phyloP scores from a whole-genome alignment of 176 grass and related monocot genomes.

The Cenchrus fungigraminus region DNA sequence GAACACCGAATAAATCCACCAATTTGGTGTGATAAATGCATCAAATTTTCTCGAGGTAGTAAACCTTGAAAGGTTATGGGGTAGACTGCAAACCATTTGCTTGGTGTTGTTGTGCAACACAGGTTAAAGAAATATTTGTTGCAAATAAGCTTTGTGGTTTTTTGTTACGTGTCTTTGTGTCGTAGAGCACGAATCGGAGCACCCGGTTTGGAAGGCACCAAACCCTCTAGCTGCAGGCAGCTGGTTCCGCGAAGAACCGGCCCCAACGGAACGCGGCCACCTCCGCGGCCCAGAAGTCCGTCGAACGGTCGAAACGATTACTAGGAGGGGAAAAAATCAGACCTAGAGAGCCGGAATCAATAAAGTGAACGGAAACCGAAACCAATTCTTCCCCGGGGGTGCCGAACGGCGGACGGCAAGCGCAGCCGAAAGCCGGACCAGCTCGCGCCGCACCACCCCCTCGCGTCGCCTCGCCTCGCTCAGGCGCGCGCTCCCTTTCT shows the following conservation, averaged over 20 bases:
- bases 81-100: no score
- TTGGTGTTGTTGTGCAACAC: no score
- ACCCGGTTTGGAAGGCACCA: not conserved
- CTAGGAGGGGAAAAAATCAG: not conserved
- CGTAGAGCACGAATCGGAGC: no score
- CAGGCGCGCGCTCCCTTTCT: not conserved
- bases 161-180: no score
- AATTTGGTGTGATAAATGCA: no score
- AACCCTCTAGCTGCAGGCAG: not conserved
- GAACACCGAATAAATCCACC: no score
- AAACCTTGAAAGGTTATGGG: no score
- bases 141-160: no score
- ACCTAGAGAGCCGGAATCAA: conserved; percentile 15
- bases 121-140: no score
- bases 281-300: not conserved
- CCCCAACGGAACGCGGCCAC: not conserved
- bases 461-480: not conserved
- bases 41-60: no score
- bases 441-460: not conserved
- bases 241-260: not conserved
- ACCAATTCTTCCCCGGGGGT: conserved; percentile 20
- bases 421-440: conserved; percentile 10
- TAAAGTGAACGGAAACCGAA: conserved; percentile 31
- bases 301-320: conserved; percentile 27
- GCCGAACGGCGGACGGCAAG: conserved; percentile 24